phyloP scores from a whole-genome alignment of 768 basidiomycete species.

The Suillus subalutaceus region DNA sequence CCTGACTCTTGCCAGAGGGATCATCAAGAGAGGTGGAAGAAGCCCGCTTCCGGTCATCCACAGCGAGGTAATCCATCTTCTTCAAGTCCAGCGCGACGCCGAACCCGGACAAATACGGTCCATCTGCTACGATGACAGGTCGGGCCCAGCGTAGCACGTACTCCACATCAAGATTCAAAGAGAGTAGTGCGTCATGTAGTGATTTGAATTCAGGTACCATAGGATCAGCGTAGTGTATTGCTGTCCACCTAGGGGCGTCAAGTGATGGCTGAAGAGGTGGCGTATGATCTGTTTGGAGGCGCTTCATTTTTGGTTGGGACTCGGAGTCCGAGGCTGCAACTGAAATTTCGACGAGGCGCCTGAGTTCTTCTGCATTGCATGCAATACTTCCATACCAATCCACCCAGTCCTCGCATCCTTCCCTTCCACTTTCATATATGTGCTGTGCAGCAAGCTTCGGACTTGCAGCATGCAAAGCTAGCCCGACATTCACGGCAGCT shows the following conservation, averaged over 20 bases:
- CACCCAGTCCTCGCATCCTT: constrained; percentile 71
- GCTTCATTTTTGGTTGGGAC: constrained; percentile 41
- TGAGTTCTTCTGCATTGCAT: constrained; percentile 66
- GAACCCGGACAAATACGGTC: constrained; percentile 70
- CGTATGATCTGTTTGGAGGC: constrained; percentile 80
- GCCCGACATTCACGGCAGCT: constrained; percentile 65
- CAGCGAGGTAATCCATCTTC: constrained; percentile 94
- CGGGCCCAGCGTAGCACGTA: constrained; percentile 66
- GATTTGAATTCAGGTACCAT: constrained; percentile 67
- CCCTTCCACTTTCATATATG: constrained; percentile 24
- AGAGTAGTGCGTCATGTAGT: constrained; percentile 68
- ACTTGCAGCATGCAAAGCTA: constrained; percentile 76
- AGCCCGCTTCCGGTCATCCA: constrained; percentile 72
- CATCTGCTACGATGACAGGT: constrained; percentile 1
- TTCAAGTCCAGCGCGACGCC: constrained; percentile 93
- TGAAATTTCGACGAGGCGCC: constrained; percentile 50
- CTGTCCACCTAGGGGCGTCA: constrained; percentile 57
- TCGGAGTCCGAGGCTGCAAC: constrained; percentile 28
- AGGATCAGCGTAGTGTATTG: constrained; percentile 78
- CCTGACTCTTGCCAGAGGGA: constrained; percentile 3
- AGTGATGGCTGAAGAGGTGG: constrained; percentile 51
- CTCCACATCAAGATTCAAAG: constrained; percentile 52
- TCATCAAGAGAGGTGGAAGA: constrained; percentile 3
- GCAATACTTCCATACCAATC: constrained; percentile 80
- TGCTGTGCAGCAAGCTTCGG: constrained; percentile 75